phyloP scores from a whole-genome alignment of 306 rosid species.

The Bauhinia variegata region DNA sequence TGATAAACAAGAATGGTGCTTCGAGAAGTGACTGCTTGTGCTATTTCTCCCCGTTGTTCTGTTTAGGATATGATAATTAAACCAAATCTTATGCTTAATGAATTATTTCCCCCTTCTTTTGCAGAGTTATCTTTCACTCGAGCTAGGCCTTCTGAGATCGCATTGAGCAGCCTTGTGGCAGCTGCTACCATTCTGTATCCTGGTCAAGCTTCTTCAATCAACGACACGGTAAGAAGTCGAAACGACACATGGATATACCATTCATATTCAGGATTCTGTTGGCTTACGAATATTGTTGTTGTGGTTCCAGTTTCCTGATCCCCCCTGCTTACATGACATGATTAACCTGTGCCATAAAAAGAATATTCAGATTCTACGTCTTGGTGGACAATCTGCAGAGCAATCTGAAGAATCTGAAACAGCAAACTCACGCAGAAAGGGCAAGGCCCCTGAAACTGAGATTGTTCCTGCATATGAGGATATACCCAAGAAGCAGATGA shows the following conservation, averaged over 20 bases:
- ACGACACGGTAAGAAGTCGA: neutral
- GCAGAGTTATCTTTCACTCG: neutral
- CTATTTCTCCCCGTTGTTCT: neutral
- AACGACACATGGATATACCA: neutral
- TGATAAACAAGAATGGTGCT: neutral
- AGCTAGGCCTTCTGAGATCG: slow-evolving; percentile 20
- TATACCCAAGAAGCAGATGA: slow-evolving; percentile 11
- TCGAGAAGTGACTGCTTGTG: neutral
- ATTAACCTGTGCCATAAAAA: neutral
- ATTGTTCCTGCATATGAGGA: slow-evolving; percentile 1
- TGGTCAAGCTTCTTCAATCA: neutral
- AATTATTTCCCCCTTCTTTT: neutral
- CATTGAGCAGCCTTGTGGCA: slow-evolving; percentile 26
- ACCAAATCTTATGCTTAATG: too few species aligned
- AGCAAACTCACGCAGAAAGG: neutral
- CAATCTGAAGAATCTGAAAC: neutral
- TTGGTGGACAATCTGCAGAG: neutral
- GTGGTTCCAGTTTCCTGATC: neutral
- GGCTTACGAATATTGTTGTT: slow-evolving; percentile 1
- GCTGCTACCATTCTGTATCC: slow-evolving; percentile 16
- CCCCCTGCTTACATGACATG: neutral
- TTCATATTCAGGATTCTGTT: neutral
- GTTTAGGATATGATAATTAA: too few species aligned
- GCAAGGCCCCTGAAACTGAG: neutral
- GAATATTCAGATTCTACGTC: neutral